Evolutionary conservation across 73 alveolate genomes (phyloP).

Genomic region (Paramecium tetraurelia): DNA sequence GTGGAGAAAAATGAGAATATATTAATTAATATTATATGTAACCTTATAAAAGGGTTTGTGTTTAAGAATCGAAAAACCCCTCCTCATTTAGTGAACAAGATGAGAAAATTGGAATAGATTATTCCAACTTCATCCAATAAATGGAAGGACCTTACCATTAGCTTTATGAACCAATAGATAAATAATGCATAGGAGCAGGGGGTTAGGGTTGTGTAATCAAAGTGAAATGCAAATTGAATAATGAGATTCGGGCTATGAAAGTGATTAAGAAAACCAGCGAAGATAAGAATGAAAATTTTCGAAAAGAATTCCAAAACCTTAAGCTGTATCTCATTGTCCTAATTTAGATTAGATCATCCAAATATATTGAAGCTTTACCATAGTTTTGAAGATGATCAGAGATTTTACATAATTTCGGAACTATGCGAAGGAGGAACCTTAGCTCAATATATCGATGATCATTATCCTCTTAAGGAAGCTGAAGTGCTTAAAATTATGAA

Average conservation of each 20-base stretch:
- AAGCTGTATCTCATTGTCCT: not conserved
- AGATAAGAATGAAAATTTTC: conserved; percentile 26
- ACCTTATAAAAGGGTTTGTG: conserved; percentile 27
- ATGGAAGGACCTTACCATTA: not conserved
- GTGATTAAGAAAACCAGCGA: not conserved
- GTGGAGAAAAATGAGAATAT: not conserved
- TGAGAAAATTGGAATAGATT: not conserved
- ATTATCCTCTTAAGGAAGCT: not conserved
- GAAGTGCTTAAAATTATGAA: conserved; percentile 51
- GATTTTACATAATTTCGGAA: conserved; percentile 51
- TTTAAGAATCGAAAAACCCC: not conserved
- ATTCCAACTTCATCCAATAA: not conserved
- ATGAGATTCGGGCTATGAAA: conserved; percentile 41
- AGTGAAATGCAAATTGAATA: conserved; percentile 31
- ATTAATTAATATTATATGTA: not conserved
- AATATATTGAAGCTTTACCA: conserved; percentile 53
- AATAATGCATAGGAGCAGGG: conserved; percentile 11
- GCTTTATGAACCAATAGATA: conserved; percentile 4
- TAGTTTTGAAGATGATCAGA: conserved; percentile 60
- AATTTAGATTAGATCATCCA: conserved; percentile 60
- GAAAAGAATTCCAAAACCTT: conserved; percentile 22
- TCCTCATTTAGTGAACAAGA: conserved; percentile 13
- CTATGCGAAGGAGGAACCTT: conserved; percentile 56
- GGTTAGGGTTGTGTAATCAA: not conserved
- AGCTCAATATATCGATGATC: conserved; percentile 1